Conservation (phyloP, 2,329 filamentous ascomycete genomes). For the Cladosporium cucumerinum region DNA sequence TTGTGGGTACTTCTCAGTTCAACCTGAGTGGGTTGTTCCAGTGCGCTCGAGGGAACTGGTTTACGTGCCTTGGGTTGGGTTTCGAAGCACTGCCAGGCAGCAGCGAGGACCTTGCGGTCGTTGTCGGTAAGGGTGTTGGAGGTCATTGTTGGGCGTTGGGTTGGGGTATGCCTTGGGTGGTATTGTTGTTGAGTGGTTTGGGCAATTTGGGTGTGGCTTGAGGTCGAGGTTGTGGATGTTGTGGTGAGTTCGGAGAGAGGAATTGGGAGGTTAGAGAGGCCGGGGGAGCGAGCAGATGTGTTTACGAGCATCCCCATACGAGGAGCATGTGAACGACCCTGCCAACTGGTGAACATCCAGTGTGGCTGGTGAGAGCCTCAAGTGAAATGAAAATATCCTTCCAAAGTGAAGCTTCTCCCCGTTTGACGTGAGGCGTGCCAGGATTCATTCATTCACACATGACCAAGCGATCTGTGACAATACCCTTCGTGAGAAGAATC, state of each 20-base stretch:
- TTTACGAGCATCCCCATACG: background rate
- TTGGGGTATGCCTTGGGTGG: background rate
- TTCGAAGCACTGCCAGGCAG: conserved; percentile 13
- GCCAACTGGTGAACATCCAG: background rate
- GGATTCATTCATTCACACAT: background rate
- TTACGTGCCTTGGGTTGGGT: conserved; percentile 2
- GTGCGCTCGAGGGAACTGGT: background rate
- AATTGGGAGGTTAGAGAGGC: background rate
- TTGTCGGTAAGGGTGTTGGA: conserved; percentile 8
- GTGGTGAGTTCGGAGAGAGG: background rate
- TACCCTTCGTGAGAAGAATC: background rate
- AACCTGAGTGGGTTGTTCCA: background rate
- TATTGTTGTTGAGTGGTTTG: background rate
- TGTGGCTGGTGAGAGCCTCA: background rate
- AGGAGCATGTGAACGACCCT: background rate
- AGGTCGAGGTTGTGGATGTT: background rate
- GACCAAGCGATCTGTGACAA: background rate
- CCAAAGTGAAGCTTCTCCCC: background rate
- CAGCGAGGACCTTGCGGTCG: conserved; percentile 9
- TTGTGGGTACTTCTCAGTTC: background rate
- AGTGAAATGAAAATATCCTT: background rate
- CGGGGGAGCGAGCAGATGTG: background rate
- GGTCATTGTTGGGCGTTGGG: background rate
- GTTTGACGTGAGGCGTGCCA: background rate
- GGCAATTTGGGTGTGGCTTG: background rate